phyloP scores from a whole-genome alignment of 2,329 filamentous ascomycete species.

The Claviceps lovelessii region DNA sequence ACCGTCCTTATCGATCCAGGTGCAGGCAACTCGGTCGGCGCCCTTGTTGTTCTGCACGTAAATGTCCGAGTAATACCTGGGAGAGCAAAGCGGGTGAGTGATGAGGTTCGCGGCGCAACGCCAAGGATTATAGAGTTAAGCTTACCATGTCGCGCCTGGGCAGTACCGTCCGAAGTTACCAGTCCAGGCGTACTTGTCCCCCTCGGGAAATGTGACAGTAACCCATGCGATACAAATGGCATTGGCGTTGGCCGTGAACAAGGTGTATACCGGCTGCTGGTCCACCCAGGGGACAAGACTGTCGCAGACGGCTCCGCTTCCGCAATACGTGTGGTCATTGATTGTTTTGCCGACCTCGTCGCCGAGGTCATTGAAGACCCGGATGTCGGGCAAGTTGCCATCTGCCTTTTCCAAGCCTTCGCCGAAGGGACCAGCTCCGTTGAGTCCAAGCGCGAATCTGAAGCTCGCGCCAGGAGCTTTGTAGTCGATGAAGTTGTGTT shows the following conservation, averaged over 20 bases:
- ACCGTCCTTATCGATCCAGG: background rate
- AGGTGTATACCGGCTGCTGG: background rate
- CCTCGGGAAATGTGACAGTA: background rate
- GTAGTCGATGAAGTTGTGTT: background rate
- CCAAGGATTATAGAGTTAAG: background rate
- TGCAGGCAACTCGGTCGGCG: background rate
- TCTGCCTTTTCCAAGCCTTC: background rate
- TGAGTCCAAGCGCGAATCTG: background rate
- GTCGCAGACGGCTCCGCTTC: background rate
- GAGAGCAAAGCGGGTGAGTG: background rate
- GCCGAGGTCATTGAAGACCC: background rate
- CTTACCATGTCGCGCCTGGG: background rate
- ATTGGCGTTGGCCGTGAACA: background rate
- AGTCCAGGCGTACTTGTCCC: background rate
- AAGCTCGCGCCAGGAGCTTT: background rate
- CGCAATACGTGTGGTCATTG: background rate
- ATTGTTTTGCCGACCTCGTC: background rate
- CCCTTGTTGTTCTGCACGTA: background rate
- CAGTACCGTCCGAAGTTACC: background rate
- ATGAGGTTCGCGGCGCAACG: background rate
- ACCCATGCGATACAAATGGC: background rate
- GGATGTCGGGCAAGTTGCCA: background rate
- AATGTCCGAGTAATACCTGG: constrained; percentile 1
- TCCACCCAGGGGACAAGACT: background rate
- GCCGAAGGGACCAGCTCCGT: background rate